Evolutionary conservation across 2,329 filamentous ascomycete species (phyloP), one percentile per base, ranked within the genome.

Genomic region (Rhynchosporium secalis): DNA sequence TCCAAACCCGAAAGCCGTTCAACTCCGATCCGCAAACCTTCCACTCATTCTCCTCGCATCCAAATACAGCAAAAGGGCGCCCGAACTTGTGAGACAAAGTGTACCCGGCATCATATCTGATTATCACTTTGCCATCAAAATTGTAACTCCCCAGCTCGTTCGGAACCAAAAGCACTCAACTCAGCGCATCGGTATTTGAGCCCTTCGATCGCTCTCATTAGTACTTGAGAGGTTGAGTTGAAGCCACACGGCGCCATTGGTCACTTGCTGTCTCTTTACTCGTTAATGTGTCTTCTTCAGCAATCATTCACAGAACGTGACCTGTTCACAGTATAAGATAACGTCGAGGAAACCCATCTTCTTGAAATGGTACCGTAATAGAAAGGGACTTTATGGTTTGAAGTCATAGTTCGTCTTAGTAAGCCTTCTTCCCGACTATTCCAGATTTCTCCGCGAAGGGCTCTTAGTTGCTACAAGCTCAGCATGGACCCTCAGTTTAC

Each of bases 281-380:
- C 38, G 51, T 54, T 33, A 54, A 54, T 29, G n/a, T 20, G 40
- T 9, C n/a, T 41, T 54, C 51, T 54, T 54, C 36, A 54, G 36
- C 51, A 15, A 20, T 36, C 51, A 54, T 12, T 54, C 20, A 41
- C 20, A 29, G 51, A 54, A 40, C 36, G 33, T 26, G 51, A 41
- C 20, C 36, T 38, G 28, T 54, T 20, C 4, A 28, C 15, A 20
- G 3, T 36, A n/a, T n/a, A n/a, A n/a, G n/a, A n/a, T n/a, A 20
- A 5, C 33, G 36, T 28, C 33, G 51, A 41, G 9, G 29, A 54
- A 26, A 12, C 4, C 28, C 26, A 28, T 1, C 5, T 38, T 28
- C 20, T 26, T 41, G 9, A n/a, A 33, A 12, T 40, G 20, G 38
- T 40, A 41, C 13, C 40, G 33, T 33, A 41, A n/a, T 20, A 28